Base-by-base conservation (phyloP, 169 alveolate species). In the Plasmodium knowlesi region DNA sequence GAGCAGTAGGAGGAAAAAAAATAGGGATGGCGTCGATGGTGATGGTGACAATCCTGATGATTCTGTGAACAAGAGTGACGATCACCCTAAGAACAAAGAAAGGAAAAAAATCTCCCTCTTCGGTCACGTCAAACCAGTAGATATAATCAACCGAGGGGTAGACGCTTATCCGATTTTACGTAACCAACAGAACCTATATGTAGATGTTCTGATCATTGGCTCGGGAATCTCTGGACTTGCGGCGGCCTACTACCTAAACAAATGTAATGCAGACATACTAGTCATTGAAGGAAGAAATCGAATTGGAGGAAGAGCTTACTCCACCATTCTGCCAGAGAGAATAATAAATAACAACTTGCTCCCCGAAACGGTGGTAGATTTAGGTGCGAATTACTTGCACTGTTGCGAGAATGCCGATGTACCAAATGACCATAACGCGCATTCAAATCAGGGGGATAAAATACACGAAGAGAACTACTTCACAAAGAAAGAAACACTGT, bases 381-480 rank as follows among this genome's bases (percentile, higher is more conserved):
- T 89, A n/a, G 97, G 97, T 8, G 97, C 97, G 5, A 96, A 96
- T 82, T 96, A 96, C 79, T 54, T 96, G 8, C 97, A 96, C 83
- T 96, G 97, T 92, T 93, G 96, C 80, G 96, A 94, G 41, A 72
- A 78, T 30, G 41, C 67, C 2, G 92, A 92, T 14, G 5, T 81
- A 37, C 30, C 82, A 2, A 85, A 9, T 0, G 82, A 73, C 10
- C 50, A n/a, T 37, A 80, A 74, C 10, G 14, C 14, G 4, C 16
- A 84, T 4, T 34, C 43, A 57, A 28, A 94, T 43, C 6, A 46
- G 46, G 43, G 43, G 12, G 32, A 6, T 14, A 16, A 4, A 30
- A 61, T 1, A 82, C n/a, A 28, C 2, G 43, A 46, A 34, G 19
- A 25, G 34, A 5, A 76, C 4, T n/a, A 14, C 6, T 14, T 0